Evolutionary conservation across 805 yeast species (phyloP), one percentile per base, ranked within the genome.

Genomic region (Nakazawaea ishiwadae): DNA sequence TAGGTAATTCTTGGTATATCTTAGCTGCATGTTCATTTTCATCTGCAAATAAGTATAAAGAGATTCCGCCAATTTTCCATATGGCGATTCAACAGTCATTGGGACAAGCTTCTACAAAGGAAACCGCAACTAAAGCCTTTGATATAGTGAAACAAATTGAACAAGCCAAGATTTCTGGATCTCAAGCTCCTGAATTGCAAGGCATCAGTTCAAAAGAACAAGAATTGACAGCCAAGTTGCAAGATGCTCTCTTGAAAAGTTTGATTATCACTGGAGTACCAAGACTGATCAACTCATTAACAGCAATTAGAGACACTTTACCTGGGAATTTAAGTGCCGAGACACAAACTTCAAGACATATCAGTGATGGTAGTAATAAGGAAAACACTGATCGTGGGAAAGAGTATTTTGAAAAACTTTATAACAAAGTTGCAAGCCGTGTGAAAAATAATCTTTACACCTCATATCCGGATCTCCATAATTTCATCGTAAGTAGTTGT

Each of bases 401-500:
- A 66, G 1, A 65, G 68, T 12, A 80, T 84, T 56, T 90, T 95
- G 88, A 75, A 77, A 46, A 69, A 6, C 78, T 88, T 1, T 90
- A 90, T 56, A 81, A 80, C 39, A 89, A 88, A 55, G 78, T 90
- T 14, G 75, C 88, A 28, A 58, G 62, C 14, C 66, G 95, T 19
- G 85, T 90, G 20, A 70, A 69, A 29, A 69, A 68, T 35, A 93
- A 88, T 53, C 66, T 90, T 75, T 59, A 67, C 40, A 63, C 74
- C 0, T 84, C 96, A 12, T 88, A 88, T 58, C 96, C 96, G 0
- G 96, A 90, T 57, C 68, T 90, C 45, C 85, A 91, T 81, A 69
- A 74, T 45, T 84, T 72, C 53, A 77, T 91, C 0, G 64, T 81
- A 38, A 75, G 77, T 40, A 79, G 82, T 55, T 90, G 84, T 12